Conservation (phyloP, 176 grass and related monocot species). For the Musa itinerans region DNA sequence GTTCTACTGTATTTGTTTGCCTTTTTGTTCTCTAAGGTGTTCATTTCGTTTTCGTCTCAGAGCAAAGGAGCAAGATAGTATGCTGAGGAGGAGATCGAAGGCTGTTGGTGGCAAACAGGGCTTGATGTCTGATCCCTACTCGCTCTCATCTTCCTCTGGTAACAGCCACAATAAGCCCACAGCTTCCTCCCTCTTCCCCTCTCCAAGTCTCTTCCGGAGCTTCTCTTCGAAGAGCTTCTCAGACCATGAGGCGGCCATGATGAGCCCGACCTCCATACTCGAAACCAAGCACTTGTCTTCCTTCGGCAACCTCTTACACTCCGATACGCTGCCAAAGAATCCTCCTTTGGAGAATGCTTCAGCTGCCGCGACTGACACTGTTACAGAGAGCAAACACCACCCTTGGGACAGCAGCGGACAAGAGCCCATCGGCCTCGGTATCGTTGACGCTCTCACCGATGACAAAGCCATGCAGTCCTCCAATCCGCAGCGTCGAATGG, state of each 20-base stretch:
- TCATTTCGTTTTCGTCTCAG: not conserved
- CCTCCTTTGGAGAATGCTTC: not conserved
- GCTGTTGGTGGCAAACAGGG: slow-evolving; percentile 15
- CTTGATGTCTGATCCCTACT: not conserved
- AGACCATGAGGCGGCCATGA: slow-evolving; percentile 7
- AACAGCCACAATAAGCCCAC: not conserved
- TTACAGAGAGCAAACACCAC: not conserved
- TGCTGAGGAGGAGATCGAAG: slow-evolving; percentile 21
- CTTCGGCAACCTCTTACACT: not conserved
- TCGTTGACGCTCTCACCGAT: slow-evolving; percentile 4
- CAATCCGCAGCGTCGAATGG: slow-evolving; percentile 1
- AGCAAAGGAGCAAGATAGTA: not conserved
- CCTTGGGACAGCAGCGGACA: not conserved
- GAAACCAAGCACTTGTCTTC: slow-evolving; percentile 18
- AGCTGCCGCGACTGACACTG: not conserved
- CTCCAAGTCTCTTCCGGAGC: not conserved
- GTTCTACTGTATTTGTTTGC: not conserved
- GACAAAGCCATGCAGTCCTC: not conserved
- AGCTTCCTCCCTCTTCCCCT: slow-evolving; percentile 12
- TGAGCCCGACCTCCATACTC: slow-evolving; percentile 20
- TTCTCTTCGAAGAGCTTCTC: slow-evolving; percentile 11
- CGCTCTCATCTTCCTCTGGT: not conserved
- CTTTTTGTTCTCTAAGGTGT: not conserved
- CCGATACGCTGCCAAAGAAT: slow-evolving; percentile 11
- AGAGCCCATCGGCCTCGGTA: not conserved